Percentiles rank a stretch among this genome's conserved stretches.
phyloP scores from a whole-genome alignment of 192 early-diverging fungal genomes.

The Backusella mclennaniae region DNA sequence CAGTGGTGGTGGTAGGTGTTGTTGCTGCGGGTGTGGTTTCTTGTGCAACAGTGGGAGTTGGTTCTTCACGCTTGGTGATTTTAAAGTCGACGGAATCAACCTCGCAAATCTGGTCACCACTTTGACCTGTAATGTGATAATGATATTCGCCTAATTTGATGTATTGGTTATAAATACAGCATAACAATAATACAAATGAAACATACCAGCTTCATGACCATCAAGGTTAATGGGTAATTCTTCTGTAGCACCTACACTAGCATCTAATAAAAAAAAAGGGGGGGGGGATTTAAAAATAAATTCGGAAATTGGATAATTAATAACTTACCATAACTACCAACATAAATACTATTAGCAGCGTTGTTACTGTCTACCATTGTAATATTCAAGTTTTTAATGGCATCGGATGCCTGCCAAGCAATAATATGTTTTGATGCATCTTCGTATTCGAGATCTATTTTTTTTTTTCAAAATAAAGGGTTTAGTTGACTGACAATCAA shows the following conservation, averaged over 20 bases:
- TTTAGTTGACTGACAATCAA: background rate
- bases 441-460: conserved; percentile 1
- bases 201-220: conserved; percentile 1
- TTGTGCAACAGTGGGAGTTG: background rate
- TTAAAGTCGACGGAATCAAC: conserved; percentile 17
- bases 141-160: conserved; percentile 10
- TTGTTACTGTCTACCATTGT: conserved; percentile 14
- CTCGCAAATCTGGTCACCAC: background rate
- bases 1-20: background rate
- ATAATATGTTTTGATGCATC: background rate
- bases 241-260: background rate
- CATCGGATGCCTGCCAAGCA: background rate
- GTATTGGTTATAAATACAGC: background rate
- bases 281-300: background rate
- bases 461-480: background rate
- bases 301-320: background rate
- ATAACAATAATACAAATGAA: too few species aligned
- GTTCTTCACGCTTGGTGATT: conserved; percentile 11
- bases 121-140: conserved; percentile 8
- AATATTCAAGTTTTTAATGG: conserved; percentile 3
- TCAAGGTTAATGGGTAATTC: background rate
- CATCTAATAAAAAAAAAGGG: background rate
- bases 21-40: background rate
- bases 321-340: conserved; percentile 17
- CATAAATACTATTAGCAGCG: background rate